These are phyloP conservation scores for Trichosporon coremiiforme DNA, from an alignment of 1,284 basidiomycete species.

Conservation along the genomic window DNA sequence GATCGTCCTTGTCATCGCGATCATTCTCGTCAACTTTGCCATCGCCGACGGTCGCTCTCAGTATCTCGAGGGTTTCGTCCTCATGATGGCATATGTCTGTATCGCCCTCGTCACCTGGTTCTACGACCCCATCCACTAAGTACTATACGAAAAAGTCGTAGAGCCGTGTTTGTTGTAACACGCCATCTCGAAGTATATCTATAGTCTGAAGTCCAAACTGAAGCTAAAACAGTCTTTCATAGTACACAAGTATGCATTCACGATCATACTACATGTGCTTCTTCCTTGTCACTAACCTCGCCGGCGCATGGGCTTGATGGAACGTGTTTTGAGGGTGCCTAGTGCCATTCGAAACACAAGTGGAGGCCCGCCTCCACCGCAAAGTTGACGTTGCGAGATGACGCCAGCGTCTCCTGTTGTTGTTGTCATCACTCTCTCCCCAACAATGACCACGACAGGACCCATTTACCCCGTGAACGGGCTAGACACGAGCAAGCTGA, in stretches of 20 bases:
- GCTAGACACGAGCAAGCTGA: constrained; percentile 23
- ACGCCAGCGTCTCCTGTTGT: background rate
- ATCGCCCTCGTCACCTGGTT: constrained; percentile 55
- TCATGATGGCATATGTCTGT: constrained; percentile 59
- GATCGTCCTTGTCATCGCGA: constrained; percentile 61
- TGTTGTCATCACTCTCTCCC: background rate
- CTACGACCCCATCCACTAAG: constrained; percentile 33
- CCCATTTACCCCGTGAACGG: constrained; percentile 29
- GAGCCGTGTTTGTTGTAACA: constrained; percentile 12
- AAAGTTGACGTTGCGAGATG: constrained; percentile 12
- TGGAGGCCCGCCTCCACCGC: constrained; percentile 18
- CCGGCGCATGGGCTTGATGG: too few relatives aligned
- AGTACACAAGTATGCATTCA: constrained; percentile 3
- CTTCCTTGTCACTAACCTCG: too few relatives aligned
- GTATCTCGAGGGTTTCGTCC: constrained; percentile 67
- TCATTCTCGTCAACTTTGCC: constrained; percentile 78
- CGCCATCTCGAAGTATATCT: constrained; percentile 6
- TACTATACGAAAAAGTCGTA: constrained; percentile 8
- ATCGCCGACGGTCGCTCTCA: constrained; percentile 82
- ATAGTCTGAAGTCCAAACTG: background rate
- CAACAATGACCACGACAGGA: background rate
- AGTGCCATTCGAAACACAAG: background rate
- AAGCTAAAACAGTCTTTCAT: background rate
- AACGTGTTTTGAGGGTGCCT: too few relatives aligned
- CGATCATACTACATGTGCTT: background rate